phyloP scores from a whole-genome alignment of 2,329 filamentous ascomycete genomes.

The Tricladium varicosporioides region DNA sequence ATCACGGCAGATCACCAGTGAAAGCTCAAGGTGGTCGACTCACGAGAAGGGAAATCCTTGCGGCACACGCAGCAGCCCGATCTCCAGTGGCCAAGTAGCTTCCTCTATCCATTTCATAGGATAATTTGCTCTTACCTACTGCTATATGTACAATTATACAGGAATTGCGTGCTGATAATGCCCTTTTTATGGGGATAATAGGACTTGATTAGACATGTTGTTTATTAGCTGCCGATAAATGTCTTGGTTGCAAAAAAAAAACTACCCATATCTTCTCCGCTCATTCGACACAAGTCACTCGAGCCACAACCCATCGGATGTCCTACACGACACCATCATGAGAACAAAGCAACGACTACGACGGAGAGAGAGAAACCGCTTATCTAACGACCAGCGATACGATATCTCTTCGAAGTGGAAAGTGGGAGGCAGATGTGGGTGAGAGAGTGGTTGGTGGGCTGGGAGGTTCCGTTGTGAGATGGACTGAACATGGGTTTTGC shows the following conservation, averaged over 20 bases:
- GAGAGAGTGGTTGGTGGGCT: neutral
- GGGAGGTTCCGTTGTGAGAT: neutral
- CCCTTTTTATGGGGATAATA: constrained; percentile 23
- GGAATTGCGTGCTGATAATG: constrained; percentile 25
- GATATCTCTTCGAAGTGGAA: neutral
- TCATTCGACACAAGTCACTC: constrained; percentile 12
- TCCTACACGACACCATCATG: neutral
- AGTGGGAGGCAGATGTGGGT: neutral
- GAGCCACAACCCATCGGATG: constrained; percentile 4
- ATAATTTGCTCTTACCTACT: constrained; percentile 8
- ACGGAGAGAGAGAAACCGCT: constrained; percentile 5
- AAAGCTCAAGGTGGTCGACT: constrained; percentile 21
- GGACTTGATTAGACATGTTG: constrained; percentile 29
- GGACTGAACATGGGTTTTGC: neutral
- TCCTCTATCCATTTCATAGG: neutral
- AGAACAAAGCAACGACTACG: neutral
- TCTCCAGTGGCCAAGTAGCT: constrained; percentile 18
- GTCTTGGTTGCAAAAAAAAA: constrained; percentile 16
- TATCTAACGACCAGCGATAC: constrained; percentile 2
- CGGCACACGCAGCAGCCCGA: constrained; percentile 20
- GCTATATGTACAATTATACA: constrained; percentile 6
- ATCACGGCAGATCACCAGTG: constrained; percentile 5
- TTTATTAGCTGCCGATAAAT: constrained; percentile 13
- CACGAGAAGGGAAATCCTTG: constrained; percentile 25
- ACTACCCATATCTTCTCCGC: constrained; percentile 16